These are phyloP conservation scores for Fusarium agapanthi DNA, from an alignment of 2,329 filamentous ascomycete genomes.

Conservation along the genomic window DNA sequence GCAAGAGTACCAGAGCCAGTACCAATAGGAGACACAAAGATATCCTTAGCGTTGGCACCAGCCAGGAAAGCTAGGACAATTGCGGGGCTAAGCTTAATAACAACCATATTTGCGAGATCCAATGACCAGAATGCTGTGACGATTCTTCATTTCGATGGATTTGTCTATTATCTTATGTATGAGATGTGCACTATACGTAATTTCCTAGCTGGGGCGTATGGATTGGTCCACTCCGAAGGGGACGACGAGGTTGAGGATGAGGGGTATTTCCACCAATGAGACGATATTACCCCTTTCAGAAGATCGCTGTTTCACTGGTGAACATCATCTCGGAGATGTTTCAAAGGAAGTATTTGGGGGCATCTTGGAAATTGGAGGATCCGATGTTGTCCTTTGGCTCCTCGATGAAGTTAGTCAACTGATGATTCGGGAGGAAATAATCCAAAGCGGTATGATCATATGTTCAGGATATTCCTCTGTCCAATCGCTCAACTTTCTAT, in stretches of 20 bases:
- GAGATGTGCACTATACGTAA: background rate
- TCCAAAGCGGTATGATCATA: background rate
- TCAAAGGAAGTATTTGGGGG: background rate
- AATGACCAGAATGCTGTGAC: background rate
- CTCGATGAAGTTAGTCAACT: background rate
- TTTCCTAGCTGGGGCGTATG: slow-evolving; percentile 4
- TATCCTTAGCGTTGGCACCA: slow-evolving; percentile 43
- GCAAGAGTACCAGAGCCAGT: slow-evolving; percentile 50
- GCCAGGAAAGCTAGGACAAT: slow-evolving; percentile 16
- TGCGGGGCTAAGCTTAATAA: slow-evolving; percentile 22
- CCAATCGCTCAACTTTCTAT: background rate
- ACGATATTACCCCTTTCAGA: background rate
- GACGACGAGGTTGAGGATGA: background rate
- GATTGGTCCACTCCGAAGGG: slow-evolving; percentile 14
- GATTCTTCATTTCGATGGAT: too few relatives aligned
- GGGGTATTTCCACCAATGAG: slow-evolving; percentile 28
- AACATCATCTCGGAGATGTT: background rate
- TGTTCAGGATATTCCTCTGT: background rate
- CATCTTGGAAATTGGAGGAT: slow-evolving; percentile 2
- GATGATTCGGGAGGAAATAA: background rate
- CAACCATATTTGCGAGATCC: slow-evolving; percentile 5
- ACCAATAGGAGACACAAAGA: slow-evolving; percentile 57
- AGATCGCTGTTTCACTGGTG: slow-evolving; percentile 1
- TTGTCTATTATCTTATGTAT: background rate
- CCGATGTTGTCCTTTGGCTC: background rate